These are phyloP conservation scores for Penicillium ochrochloron DNA, from an alignment of 495 filamentous ascomycete species.

Conservation along the genomic window DNA sequence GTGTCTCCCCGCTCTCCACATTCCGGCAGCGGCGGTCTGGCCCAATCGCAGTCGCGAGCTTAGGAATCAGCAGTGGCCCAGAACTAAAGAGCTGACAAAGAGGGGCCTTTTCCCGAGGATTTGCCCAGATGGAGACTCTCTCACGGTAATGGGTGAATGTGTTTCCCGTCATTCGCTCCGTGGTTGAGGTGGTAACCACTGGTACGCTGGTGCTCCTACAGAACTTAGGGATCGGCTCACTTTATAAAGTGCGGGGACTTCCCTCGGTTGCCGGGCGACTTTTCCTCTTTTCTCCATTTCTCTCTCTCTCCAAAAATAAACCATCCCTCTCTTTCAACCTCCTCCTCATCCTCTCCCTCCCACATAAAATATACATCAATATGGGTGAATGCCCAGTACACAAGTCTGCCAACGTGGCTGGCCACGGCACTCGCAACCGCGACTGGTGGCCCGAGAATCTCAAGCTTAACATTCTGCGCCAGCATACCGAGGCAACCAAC, in stretches of 20 bases:
- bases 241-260: conserved; percentile 28
- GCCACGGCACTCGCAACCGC: conserved; percentile 62
- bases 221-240: neutral
- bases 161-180: conserved; percentile 23
- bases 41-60: conserved; percentile 25
- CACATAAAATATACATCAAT: conserved; percentile 13
- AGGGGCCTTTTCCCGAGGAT: conserved; percentile 15
- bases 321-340: neutral
- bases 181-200: neutral
- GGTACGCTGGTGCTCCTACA: neutral
- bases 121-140: conserved; percentile 1
- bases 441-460: conserved; percentile 75
- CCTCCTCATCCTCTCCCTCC: neutral
- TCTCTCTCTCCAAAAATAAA: too few relatives aligned
- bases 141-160: conserved; percentile 7
- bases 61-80: conserved; percentile 29
- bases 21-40: conserved; percentile 17
- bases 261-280: neutral
- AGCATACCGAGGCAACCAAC: conserved; percentile 65
- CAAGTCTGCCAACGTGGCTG: conserved; percentile 56
- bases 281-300: conserved; percentile 3
- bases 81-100: conserved; percentile 28
- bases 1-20: conserved; percentile 15
- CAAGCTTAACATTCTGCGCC: conserved; percentile 70
- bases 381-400: conserved; percentile 57